Conservation (phyloP, 1,284 basidiomycete species). For the Peniophora sp. region DNA sequence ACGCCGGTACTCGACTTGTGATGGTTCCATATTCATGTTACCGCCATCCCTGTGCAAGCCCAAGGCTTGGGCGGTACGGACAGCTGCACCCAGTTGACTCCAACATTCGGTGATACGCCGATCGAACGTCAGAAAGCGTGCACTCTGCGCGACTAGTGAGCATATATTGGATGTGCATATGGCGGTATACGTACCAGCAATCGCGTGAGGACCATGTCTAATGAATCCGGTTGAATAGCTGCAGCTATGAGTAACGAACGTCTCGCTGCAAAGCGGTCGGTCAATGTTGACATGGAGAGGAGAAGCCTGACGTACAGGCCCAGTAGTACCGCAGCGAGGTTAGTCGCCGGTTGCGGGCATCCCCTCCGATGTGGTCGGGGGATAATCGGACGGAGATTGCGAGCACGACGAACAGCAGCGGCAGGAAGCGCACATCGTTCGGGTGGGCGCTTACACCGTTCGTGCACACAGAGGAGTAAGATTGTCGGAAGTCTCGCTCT, state of each 20-base stretch:
- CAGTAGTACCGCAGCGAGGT: slow-evolving; percentile 87
- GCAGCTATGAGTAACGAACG: slow-evolving; percentile 82
- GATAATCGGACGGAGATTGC: slow-evolving; percentile 83
- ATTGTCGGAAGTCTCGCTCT: slow-evolving; percentile 75
- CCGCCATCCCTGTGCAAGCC: slow-evolving; percentile 88
- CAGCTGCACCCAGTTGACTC: slow-evolving; percentile 89
- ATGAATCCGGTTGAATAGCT: slow-evolving; percentile 83
- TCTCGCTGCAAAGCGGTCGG: slow-evolving; percentile 46
- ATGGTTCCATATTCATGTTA: slow-evolving; percentile 72
- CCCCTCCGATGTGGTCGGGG: slow-evolving; percentile 78
- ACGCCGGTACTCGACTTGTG: slow-evolving; percentile 82
- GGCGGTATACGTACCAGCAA: slow-evolving; percentile 51
- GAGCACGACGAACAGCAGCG: slow-evolving; percentile 88
- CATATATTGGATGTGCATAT: background rate
- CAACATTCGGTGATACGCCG: slow-evolving; percentile 89
- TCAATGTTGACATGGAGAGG: background rate
- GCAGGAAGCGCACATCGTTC: slow-evolving; percentile 81
- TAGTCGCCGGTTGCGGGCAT: slow-evolving; percentile 63
- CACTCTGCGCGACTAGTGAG: slow-evolving; percentile 45
- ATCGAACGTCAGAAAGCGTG: slow-evolving; percentile 86
- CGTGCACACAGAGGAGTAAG: slow-evolving; percentile 75
- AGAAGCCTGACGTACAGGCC: slow-evolving; percentile 64
- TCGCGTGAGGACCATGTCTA: slow-evolving; percentile 85
- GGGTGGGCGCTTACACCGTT: slow-evolving; percentile 73
- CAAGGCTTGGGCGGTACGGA: slow-evolving; percentile 89